Base-by-base conservation (phyloP, 108 stramenopile species). In the Nitzschia sp. region DNA sequence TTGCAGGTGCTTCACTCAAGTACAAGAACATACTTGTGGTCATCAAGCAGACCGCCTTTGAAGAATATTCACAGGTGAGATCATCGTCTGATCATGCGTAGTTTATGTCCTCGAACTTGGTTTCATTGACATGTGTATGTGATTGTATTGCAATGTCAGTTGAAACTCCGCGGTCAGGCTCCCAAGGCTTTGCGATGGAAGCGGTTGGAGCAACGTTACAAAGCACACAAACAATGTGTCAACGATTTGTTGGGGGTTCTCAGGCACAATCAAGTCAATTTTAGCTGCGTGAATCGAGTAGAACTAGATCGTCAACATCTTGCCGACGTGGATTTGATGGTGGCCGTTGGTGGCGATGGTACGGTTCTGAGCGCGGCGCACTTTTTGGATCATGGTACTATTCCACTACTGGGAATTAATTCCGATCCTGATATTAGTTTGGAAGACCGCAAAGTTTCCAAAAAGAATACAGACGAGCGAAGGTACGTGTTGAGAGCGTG, bases 1-100 rank as follows among this genome's bases (percentile, higher is more conserved):
- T 73, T 39, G 72, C 48, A 5, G 71, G 71, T 8, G 39, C 67
- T 7, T 50, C 76, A 10, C 53, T 83, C 44, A 26, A 56, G 29
- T 86, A 79, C 53, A 80, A 65, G 10, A 84, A 84, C 17, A 69
- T 97, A n/a, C 74, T 97, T 19, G 80, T 97, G 26, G 97, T 97
- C n/a, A 96, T 97, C 43, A 97, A 97, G 60, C 95, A 96, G 46
- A 97, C 95, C 1, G 94, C 97, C 9, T 97, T 90, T 71, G 97
- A 97, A 72, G 91, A 89, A 67, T 57, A 67, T 50, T 64, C 57
- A 20, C 89, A 96, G 77, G 61, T 62, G 21, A 62, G 24, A 24
- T 34, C n/a, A n/a, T n/a, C n/a, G n/a, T n/a, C n/a, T n/a, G n/a
- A n/a, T n/a, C n/a, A n/a, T n/a, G n/a, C n/a, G n/a, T n/a, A n/a